phyloP scores from a whole-genome alignment of 2,329 filamentous ascomycete genomes.

The Trichoderma sp. region DNA sequence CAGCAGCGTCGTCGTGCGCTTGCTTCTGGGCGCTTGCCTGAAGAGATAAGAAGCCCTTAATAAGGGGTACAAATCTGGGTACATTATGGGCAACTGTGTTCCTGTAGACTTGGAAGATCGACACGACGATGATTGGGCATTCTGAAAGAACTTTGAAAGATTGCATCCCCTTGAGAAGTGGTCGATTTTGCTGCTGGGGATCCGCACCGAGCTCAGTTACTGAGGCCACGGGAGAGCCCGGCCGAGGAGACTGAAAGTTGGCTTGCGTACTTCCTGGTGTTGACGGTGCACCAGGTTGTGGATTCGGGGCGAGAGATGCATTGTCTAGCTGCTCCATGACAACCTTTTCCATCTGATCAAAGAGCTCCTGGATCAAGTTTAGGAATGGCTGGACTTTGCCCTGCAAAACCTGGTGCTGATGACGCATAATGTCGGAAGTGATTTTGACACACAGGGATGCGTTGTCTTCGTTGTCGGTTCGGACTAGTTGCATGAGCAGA shows the following conservation, averaged over 20 bases:
- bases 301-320: slow-evolving; percentile 53
- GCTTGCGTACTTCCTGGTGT: slow-evolving; percentile 64
- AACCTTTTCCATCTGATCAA: slow-evolving; percentile 89
- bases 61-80: slow-evolving; percentile 86
- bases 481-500: slow-evolving; percentile 82
- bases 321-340: slow-evolving; percentile 95
- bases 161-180: slow-evolving; percentile 89
- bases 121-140: slow-evolving; percentile 98
- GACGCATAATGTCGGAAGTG: slow-evolving; percentile 92
- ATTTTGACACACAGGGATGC: slow-evolving; percentile 98
- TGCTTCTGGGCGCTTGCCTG: slow-evolving; percentile 92
- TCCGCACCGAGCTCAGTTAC: slow-evolving; percentile 79
- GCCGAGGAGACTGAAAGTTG: slow-evolving; percentile 82
- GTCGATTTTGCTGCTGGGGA: slow-evolving; percentile 74
- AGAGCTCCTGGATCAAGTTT: slow-evolving; percentile 89
- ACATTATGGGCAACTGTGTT: slow-evolving; percentile 78
- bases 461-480: slow-evolving; percentile 96
- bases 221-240: slow-evolving; percentile 83
- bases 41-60: slow-evolving; percentile 83
- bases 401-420: slow-evolving; percentile 77
- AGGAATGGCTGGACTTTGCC: slow-evolving; percentile 86
- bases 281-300: slow-evolving; percentile 59
- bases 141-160: slow-evolving; percentile 98
- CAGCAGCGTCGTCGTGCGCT: slow-evolving; percentile 81
- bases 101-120: slow-evolving; percentile 92